Base-by-base conservation (phyloP, 1,139 yeast genomes). In the Pichia norvegensis region DNA sequence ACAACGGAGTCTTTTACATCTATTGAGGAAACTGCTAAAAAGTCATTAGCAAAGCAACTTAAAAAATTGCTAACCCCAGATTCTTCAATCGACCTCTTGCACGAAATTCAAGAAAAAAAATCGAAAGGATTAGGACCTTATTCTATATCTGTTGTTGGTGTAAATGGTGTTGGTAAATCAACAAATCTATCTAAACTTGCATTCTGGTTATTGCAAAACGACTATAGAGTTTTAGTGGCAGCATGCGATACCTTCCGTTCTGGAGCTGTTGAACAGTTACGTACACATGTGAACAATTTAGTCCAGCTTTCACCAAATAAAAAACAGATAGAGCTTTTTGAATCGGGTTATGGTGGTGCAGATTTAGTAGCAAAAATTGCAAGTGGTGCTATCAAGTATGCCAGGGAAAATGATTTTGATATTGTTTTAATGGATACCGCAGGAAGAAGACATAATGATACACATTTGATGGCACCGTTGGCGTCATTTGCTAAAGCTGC, bases 181-280 rank as follows among this genome's bases (percentile, higher is more conserved):
- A 94, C 98, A 4, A 94, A 88, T 59, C 70, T 92, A 51, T 95
- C 97, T 36, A 92, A 90, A 65, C 69, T 92, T 47, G 98, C 96
- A 1, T 94, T 86, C 62, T 92, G 98, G 98, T 72, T 92, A 45
- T 67, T 92, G 48, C 97, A 90, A 62, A 92, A 92, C 64, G 81
- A 90, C 61, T 74, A 86, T 62, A 81, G 79, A 56, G 95, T 92
- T 1, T 72, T 92, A 47, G 85, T 92, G 56, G 95, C 95, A 38
- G 98, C 98, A 0, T 92, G 98, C 67, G 98, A 92, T 67, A 94
- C 98, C 0, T 92, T 92, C 68, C 76, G 98, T 66, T 87, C 97
- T 0, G 98, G 98, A 42, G 98, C 98, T 0, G 97, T 92, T 16
- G 98, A 92, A 63, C 98, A 92, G 65, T 72, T 92, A 53, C 81